Base-by-base conservation (phyloP, 805 yeast genomes). In the Cyberlindnera sargentensis region DNA sequence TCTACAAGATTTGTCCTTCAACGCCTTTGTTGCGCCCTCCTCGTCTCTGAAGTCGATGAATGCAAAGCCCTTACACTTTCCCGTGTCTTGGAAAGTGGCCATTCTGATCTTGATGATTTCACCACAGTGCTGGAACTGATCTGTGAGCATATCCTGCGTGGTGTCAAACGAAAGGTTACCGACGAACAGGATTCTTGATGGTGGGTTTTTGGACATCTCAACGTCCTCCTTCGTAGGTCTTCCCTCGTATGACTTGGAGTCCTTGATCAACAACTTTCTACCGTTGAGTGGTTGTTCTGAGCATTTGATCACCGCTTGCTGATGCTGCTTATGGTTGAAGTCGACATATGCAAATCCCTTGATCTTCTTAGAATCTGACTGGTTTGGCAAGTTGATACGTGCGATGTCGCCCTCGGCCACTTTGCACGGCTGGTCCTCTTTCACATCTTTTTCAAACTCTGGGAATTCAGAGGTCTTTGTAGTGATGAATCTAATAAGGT, bases 21-120 rank as follows among this genome's bases (percentile, higher is more conserved):
- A 68, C 1, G 97, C 98, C 32, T 71, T 71, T 1, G 93, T 84
- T 29, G 96, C 90, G 7, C 93, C 90, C 33, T 76, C 79, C 49
- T 83, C 86, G 50, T 80, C 82, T 49, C 70, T 76, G 66, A 90
- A 91, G 63, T 91, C 98, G 31, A 91, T 68, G 58, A 93, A 91
- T 1, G 96, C 89, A 68, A 91, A 91, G 2, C 98, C 98, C 64
- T 93, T 93, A 70, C 98, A 91, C 61, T 90, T 91, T 1, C 97
- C 98, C 40, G 84, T 70, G 61, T 91, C 99, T 65, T 93, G 89
- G 65, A 91, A 91, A n/a, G 99, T 90, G 4, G 98, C 98, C 95
- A 90, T 91, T 63, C 99, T 77, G 42, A 91, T 78, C 51, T 78
- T 78, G 28, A 71, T 66, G 46, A 95, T 91, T 49, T 84, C 89